Evolutionary conservation across 2,329 filamentous ascomycete species (phyloP).

Genomic region (Emmonsiellopsis sp.): DNA sequence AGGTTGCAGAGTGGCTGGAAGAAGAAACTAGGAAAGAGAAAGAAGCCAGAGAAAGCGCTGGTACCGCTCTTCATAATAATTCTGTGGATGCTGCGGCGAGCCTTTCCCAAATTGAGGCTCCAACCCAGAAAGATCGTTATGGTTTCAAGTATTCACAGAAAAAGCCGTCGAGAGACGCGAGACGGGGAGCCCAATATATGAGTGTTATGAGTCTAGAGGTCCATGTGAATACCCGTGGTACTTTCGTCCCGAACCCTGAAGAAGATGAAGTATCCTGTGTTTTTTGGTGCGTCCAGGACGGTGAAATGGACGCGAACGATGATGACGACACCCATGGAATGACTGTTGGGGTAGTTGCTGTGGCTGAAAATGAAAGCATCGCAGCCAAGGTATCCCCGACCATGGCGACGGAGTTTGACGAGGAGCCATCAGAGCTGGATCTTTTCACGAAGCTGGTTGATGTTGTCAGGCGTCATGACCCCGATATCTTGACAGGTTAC

Average conservation of each 20-base stretch:
- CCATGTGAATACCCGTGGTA: slow-evolving; percentile 78
- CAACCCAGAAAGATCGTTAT: slow-evolving; percentile 72
- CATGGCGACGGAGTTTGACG: slow-evolving; percentile 55
- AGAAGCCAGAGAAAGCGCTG: slow-evolving; percentile 6
- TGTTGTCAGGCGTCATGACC: slow-evolving; percentile 74
- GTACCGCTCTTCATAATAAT: slow-evolving; percentile 10
- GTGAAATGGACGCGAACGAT: slow-evolving; percentile 50
- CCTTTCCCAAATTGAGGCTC: slow-evolving; percentile 78
- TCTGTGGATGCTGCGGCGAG: slow-evolving; percentile 16
- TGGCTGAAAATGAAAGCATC: slow-evolving; percentile 55
- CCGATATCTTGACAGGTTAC: slow-evolving; percentile 88
- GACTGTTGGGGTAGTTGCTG: slow-evolving; percentile 62
- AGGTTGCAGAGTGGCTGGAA: slow-evolving; percentile 62
- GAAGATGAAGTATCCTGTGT: slow-evolving; percentile 81
- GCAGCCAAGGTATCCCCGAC: slow-evolving; percentile 55
- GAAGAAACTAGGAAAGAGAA: slow-evolving; percentile 24
- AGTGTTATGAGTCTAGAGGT: slow-evolving; percentile 90
- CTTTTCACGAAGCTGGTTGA: slow-evolving; percentile 78
- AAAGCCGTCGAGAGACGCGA: slow-evolving; percentile 62
- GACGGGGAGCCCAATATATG: slow-evolving; percentile 88
- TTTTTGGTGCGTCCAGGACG: slow-evolving; percentile 81
- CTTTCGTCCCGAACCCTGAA: slow-evolving; percentile 77
- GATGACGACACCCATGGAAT: slow-evolving; percentile 40
- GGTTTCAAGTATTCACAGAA: slow-evolving; percentile 82
- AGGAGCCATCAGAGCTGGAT: slow-evolving; percentile 73